Evolutionary conservation across 2,329 filamentous ascomycete genomes (phyloP), one percentile per base, ranked within the genome.

Genomic region (Orbilia quercus): DNA sequence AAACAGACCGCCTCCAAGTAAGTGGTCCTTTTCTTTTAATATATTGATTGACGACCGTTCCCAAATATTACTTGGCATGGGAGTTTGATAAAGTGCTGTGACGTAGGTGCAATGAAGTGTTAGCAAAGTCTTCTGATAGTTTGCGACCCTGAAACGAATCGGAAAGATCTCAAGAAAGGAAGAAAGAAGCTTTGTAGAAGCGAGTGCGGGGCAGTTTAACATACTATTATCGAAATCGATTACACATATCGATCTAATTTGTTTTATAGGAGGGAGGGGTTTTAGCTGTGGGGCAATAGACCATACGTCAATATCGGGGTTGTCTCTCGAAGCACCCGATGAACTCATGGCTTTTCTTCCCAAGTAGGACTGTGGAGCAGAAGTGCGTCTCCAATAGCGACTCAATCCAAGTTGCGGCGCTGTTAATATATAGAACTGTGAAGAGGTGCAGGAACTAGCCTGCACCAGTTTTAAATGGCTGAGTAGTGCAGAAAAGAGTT

Each of bases 161-260:
- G n/a, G n/a, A n/a, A n/a, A n/a, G 4, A 34, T 28, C 9, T 1
- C 28, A 7, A 42, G 20, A 36, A 38, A 12, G 2, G 14, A 44
- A 7, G n/a, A 20, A 36, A 20, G 31, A 18, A 16, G 23, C 22
- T n/a, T 31, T 18, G 28, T 38, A 28, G 5, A 11, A 12, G 4
- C 14, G 7, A 23, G 51, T 23, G 11, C 7, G 11, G 14, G 50
- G 50, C 11, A 12, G 18, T 11, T 31, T 54, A 9, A 42, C 69
- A 25, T 66, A 73, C 69, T 73, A 38, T 73, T 73, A 40, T 73
- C 69, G 23, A 73, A 73, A n/a, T 73, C 69, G 7, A 73, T 57
- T 12, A 73, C 40, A 40, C 69, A 73, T 54, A 73, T 60, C n/a
- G 47, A 45, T 40, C 65, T 73, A 20, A 73, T 57, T 20, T 31